Base-by-base conservation (phyloP, 129 eudicot genomes). In the Apium graveolens region DNA sequence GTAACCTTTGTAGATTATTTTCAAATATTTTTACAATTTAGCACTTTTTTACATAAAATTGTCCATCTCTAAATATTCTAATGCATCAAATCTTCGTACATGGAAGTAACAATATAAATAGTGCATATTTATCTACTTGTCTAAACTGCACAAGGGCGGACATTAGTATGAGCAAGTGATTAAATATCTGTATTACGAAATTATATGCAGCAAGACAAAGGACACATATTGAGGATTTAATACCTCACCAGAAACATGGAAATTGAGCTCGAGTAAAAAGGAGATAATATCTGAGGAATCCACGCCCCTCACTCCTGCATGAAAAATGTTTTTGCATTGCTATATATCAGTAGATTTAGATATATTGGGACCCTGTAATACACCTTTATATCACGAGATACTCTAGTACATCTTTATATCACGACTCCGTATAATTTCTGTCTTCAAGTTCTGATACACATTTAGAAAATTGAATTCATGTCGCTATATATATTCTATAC, bases 231-330 rank as follows among this genome's bases (percentile, higher is more conserved):
- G 72, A 31, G 63, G 75, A 78, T 57, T 10, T 31, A 57, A 71
- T 93, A 93, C 98, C 98, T 93, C 89, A 41, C 98, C 98, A 53
- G 91, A 85, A 76, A 89, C 93, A 84, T 94, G 98, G 84, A 94
- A 94, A 81, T 97, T 94, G 72, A 94, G 97, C 90, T 94, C 97
- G 82, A 94, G 84, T 71, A 94, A 85, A 88, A 94, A 94, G 38
- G 98, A 88, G 66, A 94, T 94, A 63, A 94, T 89, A 80, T 91
- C 96, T 38, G 98, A 92, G 78, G 98, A 84, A 80, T 94, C 98
- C 74, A 94, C n/a, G n/a, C 86, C 18, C 88, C 87, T 9, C 60
- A 81, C 74, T 84, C 93, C 93, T 85, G 70, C 45, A 73, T 18
- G 7, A 43, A 42, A 73, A 43, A 62, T 62, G 42, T 29, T 26